Evolutionary conservation across 352 stramenopile species (phyloP).

Genomic region (Pythium periplocum): DNA sequence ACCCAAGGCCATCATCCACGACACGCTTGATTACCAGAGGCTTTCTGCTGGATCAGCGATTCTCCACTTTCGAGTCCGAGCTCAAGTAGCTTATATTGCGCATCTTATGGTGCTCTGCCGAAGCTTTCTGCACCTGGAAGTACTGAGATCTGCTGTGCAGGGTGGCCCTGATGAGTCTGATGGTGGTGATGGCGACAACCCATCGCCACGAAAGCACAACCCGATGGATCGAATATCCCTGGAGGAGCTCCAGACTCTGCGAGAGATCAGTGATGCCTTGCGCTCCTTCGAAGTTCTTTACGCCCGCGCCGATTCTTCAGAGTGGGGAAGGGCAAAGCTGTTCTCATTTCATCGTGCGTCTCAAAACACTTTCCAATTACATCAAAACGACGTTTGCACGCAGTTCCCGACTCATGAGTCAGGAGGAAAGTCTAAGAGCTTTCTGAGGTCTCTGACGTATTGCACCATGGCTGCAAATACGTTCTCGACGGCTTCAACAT

Average conservation of each 20-base stretch:
- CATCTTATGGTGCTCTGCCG: conserved; percentile 33
- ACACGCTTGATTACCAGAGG: conserved; percentile 17
- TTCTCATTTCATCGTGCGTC: no score
- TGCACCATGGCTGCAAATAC: conserved; percentile 30
- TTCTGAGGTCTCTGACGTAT: conserved; percentile 34
- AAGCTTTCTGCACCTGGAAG: conserved; percentile 38
- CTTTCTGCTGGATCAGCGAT: conserved; percentile 22
- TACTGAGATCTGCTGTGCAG: no score
- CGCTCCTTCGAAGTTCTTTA: conserved; percentile 37
- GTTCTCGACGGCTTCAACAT: conserved; percentile 11
- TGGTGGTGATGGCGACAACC: conserved; percentile 1
- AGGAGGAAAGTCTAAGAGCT: conserved; percentile 7
- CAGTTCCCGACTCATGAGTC: conserved; percentile 24
- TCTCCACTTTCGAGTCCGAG: conserved; percentile 26
- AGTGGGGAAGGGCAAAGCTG: no score
- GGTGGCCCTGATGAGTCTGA: neutral
- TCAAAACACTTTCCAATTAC: neutral
- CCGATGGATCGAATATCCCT: conserved; percentile 31
- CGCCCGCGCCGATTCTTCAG: conserved; percentile 15
- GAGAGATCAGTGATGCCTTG: conserved; percentile 29
- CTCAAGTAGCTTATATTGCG: conserved; percentile 30
- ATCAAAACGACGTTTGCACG: conserved; percentile 11
- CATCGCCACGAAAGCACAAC: conserved; percentile 1
- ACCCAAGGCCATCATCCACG: no score
- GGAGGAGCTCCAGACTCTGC: conserved; percentile 28